These are phyloP conservation scores for Microglena sp. DNA, from an alignment of 139 green algal genomes.

Conservation along the genomic window DNA sequence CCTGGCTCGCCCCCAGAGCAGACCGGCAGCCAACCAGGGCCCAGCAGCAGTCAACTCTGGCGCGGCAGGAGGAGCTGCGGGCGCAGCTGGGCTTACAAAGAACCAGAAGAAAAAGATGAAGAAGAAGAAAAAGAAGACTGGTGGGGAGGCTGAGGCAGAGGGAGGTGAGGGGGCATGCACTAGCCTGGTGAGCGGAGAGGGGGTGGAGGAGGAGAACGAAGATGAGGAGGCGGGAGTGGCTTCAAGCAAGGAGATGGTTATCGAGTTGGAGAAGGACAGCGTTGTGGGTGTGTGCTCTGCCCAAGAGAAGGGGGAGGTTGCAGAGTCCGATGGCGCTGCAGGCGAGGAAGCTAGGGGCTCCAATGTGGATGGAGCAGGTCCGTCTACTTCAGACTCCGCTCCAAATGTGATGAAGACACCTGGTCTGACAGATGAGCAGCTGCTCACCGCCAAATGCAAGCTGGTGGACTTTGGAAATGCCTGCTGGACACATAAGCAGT, in stretches of 20 bases:
- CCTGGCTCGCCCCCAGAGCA: not conserved
- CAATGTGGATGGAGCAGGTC: too few relatives aligned
- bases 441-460: slow-evolving; percentile 51
- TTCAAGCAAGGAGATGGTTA: too few relatives aligned
- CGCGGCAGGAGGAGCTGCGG: slow-evolving; percentile 6
- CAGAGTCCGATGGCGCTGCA: too few relatives aligned
- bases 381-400: too few relatives aligned
- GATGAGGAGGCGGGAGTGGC: too few relatives aligned
- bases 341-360: too few relatives aligned
- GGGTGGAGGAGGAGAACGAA: too few relatives aligned
- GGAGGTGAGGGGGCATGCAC: not conserved
- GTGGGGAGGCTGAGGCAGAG: not conserved
- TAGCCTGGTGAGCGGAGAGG: too few relatives aligned
- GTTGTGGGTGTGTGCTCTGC: too few relatives aligned
- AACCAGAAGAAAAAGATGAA: slow-evolving; percentile 19
- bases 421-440: slow-evolving; percentile 34
- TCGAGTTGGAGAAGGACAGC: too few relatives aligned
- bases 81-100: slow-evolving; percentile 16
- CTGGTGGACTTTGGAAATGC: slow-evolving; percentile 99
- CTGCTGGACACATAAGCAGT: slow-evolving; percentile 96
- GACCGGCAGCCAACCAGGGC: not conserved
- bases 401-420: too few relatives aligned
- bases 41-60: not conserved
- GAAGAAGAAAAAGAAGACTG: slow-evolving; percentile 21
- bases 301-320: too few relatives aligned